Conservation (phyloP, 257 asterid species). For the Ehretia macrophylla region DNA sequence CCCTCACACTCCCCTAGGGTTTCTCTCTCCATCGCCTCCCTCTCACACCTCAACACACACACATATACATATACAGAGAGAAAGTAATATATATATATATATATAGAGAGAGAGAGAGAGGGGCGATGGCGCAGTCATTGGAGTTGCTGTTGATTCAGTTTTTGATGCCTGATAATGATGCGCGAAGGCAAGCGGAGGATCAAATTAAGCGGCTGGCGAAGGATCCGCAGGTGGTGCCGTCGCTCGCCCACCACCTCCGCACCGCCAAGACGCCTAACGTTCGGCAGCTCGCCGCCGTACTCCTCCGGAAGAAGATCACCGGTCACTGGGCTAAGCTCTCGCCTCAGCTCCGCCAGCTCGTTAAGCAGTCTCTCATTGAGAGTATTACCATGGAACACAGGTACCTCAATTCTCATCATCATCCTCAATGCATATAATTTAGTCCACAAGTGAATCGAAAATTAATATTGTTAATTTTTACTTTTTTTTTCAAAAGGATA, state of each 20-base stretch:
- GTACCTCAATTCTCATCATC: slow-evolving; percentile 20
- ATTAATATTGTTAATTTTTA: too few species aligned
- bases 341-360: slow-evolving; percentile 68
- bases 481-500: too few species aligned
- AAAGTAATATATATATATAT: too few species aligned
- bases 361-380: slow-evolving; percentile 84
- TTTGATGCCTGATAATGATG: slow-evolving; percentile 97
- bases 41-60: slow-evolving; percentile 3
- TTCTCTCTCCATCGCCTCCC: slow-evolving; percentile 27
- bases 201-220: slow-evolving; percentile 90
- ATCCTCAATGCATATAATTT: neutral
- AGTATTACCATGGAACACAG: slow-evolving; percentile 97
- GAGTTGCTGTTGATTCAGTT: slow-evolving; percentile 86
- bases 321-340: slow-evolving; percentile 94
- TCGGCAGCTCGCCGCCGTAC: slow-evolving; percentile 95
- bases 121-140: slow-evolving; percentile 83
- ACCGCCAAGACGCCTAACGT: slow-evolving; percentile 98
- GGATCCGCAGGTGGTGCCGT: slow-evolving; percentile 99
- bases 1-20: slow-evolving; percentile 33
- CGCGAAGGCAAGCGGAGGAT: slow-evolving; percentile 98
- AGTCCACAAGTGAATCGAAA: too few species aligned
- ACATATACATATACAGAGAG: slow-evolving; percentile 3
- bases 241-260: slow-evolving; percentile 84
- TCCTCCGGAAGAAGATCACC: slow-evolving; percentile 95
- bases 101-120: neutral